Evolutionary conservation across 768 basidiomycete genomes (phyloP).

Genomic region (Podaxis sp.): DNA sequence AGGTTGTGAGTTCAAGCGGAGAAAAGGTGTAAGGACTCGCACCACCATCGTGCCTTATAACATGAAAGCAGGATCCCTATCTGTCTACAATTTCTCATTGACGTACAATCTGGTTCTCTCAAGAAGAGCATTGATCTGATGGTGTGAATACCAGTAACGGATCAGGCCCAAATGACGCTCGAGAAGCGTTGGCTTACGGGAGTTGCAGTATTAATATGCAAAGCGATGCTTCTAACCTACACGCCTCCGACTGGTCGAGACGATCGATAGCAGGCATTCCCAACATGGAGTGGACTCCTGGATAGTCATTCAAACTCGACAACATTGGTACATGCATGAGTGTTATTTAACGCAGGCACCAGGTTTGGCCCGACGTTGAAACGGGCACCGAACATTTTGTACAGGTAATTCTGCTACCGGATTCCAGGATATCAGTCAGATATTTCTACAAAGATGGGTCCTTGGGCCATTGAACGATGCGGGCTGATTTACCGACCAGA

Average conservation of each 20-base stretch:
- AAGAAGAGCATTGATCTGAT: not conserved
- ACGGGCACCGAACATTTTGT: not conserved
- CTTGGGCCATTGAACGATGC: slow-evolving; percentile 43
- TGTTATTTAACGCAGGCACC: not conserved
- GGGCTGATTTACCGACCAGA: slow-evolving; percentile 40
- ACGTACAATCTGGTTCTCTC: not conserved
- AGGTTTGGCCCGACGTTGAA: not conserved
- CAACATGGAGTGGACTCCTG: too few relatives aligned
- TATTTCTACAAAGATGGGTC: slow-evolving; percentile 11
- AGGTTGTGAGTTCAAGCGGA: not conserved
- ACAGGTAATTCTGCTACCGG: not conserved
- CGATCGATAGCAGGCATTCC: too few relatives aligned
- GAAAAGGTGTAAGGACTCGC: not conserved
- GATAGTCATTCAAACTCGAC: too few relatives aligned
- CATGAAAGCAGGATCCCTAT: not conserved
- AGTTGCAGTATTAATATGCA: not conserved
- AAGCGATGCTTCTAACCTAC: not conserved
- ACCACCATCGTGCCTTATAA: not conserved
- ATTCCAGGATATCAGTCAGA: not conserved
- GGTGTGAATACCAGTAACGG: not conserved
- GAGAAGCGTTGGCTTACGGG: not conserved
- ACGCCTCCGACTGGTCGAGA: too few relatives aligned
- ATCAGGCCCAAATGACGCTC: not conserved
- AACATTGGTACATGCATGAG: too few relatives aligned
- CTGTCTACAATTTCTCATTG: not conserved